Percentiles rank a stretch among this genome's conserved stretches.
Conservation (phyloP, 257 asterid species). For the Prunella vulgaris region DNA sequence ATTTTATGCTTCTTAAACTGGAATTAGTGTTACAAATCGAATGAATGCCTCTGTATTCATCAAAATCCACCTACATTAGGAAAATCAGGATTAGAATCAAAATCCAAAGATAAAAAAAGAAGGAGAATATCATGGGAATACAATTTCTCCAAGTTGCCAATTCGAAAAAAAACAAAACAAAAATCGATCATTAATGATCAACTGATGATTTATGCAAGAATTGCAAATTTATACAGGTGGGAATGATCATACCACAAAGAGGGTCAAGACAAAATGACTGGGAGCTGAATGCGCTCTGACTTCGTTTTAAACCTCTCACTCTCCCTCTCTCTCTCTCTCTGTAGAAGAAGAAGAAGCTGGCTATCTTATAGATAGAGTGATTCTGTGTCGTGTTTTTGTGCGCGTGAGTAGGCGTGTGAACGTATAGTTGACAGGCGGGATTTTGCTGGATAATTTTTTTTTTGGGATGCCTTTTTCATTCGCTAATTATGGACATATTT, state of each 20-base stretch:
- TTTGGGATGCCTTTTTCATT: neutral
- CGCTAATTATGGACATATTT: neutral
- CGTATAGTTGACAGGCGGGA: conserved; percentile 24
- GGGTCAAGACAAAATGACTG: neutral
- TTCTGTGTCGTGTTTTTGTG: neutral
- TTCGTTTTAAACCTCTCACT: neutral
- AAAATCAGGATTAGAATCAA: no score
- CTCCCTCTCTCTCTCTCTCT: neutral
- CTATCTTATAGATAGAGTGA: neutral
- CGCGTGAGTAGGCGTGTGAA: conserved; percentile 9
- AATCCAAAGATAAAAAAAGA: neutral
- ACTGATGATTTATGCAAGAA: no score
- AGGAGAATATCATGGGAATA: neutral
- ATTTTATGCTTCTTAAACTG: no score
- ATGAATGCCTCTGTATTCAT: neutral
- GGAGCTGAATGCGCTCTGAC: neutral
- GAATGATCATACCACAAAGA: conserved; percentile 12
- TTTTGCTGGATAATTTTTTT: conserved; percentile 11
- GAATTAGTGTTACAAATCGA: neutral
- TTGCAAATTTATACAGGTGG: no score
- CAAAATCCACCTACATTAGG: neutral
- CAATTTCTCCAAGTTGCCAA: neutral
- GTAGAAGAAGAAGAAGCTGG: conserved; percentile 9
- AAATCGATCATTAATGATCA: neutral
- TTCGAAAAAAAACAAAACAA: neutral